Evolutionary conservation across 495 filamentous ascomycete genomes (phyloP), one percentile per base, ranked within the genome.

Genomic region (Annulohypoxylon moriforme): DNA sequence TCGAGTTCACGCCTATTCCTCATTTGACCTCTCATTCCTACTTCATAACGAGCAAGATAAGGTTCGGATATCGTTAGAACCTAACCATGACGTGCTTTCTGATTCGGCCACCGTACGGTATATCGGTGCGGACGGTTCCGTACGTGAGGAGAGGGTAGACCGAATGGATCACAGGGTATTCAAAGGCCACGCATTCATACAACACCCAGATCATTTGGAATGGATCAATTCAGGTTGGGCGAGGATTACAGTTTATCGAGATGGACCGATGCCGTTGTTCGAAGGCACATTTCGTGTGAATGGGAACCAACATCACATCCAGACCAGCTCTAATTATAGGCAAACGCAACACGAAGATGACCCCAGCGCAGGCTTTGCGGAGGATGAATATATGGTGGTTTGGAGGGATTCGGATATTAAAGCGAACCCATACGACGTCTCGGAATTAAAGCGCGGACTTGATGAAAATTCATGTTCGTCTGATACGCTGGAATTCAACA

Each of bases 161-260:
- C 85, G 94, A 50, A 78, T 84, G 53, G 89, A 89, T 6, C 92
- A 97, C 77, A 91, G 89, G 69, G 89, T 98, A 1, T 99, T 91
- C 83, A 93, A 89, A 76, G 96, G 96, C 25, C 84, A 89, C 24
- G 85, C 93, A 9, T 93, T 92, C 85, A 75, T 94, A 53, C 87
- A 89, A 67, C 84, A 86, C 18, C 83, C 87, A 9, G 64, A 81
- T 76, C 77, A 88, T 80, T 60, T 83, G 10, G 87, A 88, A 68
- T 97, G 94, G 95, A 87, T 87, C 44, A 89, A 91, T 71, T 90
- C 89, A 18, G 96, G 96, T 49, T 97, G 92, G 93, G 91, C 94
- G 25, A 88, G 96, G 70, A 89, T 97, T 52, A 86, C 90, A 57
- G 80, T 99, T 33, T 84, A 85, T 71, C 85, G 83, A 69, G 96